Evolutionary conservation across 2,329 filamentous ascomycete genomes (phyloP).

Genomic region (Calonectria ilicicola): DNA sequence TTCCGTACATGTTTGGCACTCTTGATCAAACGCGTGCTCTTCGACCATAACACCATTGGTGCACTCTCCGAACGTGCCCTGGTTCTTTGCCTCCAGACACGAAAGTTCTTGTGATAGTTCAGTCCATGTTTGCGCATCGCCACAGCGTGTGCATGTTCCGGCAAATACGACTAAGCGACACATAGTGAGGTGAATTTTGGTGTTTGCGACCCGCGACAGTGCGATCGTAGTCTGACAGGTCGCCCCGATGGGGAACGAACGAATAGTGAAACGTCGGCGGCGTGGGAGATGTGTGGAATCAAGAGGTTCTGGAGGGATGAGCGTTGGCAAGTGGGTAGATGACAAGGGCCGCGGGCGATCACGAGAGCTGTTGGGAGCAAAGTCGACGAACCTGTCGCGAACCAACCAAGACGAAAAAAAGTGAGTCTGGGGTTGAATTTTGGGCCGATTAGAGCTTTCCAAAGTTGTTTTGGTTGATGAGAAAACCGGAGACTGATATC

Average conservation of each 20-base stretch:
- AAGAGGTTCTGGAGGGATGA: constrained; percentile 1
- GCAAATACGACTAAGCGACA: constrained; percentile 60
- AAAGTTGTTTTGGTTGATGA: neutral
- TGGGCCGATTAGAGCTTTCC: neutral
- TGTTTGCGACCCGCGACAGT: neutral
- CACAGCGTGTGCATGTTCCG: constrained; percentile 58
- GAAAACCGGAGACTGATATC: neutral
- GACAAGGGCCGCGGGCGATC: neutral
- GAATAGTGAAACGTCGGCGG: neutral
- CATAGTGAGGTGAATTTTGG: constrained; percentile 48
- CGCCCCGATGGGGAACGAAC: neutral
- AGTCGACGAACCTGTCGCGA: constrained; percentile 10
- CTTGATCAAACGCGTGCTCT: constrained; percentile 60
- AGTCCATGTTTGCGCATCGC: constrained; percentile 54
- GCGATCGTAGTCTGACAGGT: neutral
- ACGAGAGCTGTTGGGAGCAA: neutral
- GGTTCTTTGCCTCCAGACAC: constrained; percentile 63
- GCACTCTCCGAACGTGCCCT: constrained; percentile 58
- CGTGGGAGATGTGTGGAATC: neutral
- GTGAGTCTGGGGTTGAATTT: neutral
- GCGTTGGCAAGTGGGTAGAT: constrained; percentile 5
- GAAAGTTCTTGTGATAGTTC: constrained; percentile 60
- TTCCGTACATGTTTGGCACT: constrained; percentile 58
- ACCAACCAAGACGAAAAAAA: neutral
- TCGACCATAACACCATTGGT: constrained; percentile 54